Evolutionary conservation across 225 moss, liverwort and hornwort species (phyloP).

Genomic region (Thuidium tamariscinum): DNA sequence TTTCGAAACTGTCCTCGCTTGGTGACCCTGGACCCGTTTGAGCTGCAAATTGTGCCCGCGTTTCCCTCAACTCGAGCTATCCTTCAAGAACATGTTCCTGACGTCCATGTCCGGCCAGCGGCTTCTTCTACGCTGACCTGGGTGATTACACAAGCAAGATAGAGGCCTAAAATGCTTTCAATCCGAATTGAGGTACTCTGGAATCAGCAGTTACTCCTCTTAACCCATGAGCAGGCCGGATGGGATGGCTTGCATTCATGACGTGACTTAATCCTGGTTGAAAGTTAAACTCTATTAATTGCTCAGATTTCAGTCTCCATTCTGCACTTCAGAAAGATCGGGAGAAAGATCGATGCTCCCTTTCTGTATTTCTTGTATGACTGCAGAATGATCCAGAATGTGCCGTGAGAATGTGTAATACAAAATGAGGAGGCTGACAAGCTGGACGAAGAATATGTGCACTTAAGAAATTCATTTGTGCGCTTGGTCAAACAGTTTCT

Average conservation of each 20-base stretch:
- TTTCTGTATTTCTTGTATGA: not conserved
- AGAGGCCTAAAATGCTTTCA: not conserved
- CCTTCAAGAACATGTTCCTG: no score
- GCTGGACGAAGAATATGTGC: not conserved
- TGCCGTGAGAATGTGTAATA: not conserved
- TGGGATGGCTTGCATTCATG: not conserved
- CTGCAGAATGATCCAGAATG: not conserved
- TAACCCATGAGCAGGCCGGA: not conserved
- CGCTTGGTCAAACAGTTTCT: no score
- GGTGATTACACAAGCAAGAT: not conserved
- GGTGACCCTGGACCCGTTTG: no score
- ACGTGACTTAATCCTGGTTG: not conserved
- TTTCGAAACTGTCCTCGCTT: not conserved
- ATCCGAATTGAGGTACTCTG: not conserved
- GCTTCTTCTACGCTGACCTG: not conserved
- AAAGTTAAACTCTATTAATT: not conserved
- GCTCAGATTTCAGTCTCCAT: not conserved
- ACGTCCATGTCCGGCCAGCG: not conserved
- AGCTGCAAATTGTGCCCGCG: not conserved
- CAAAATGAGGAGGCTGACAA: not conserved
- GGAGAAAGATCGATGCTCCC: not conserved
- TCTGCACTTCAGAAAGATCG: not conserved
- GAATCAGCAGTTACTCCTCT: not conserved
- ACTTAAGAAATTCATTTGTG: no score
- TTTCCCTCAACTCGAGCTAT: not conserved